Percentiles rank a stretch among this genome's conserved stretches.
phyloP scores from a whole-genome alignment of 2,329 filamentous ascomycete species.

The Ceratocystis harringtonii region DNA sequence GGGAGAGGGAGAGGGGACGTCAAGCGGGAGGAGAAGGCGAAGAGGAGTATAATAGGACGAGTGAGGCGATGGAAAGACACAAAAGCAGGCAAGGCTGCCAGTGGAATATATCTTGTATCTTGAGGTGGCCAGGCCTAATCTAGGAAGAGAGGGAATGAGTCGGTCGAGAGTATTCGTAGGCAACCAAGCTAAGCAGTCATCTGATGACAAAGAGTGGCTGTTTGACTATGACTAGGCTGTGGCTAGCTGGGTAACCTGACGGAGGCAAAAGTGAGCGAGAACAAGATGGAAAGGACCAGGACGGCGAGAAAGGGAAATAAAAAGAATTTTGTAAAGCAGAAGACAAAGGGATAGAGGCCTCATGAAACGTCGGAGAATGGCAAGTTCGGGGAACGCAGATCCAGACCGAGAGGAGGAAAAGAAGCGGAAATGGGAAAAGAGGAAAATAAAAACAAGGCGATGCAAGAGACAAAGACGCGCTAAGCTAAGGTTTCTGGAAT shows the following conservation, averaged over 20 bases:
- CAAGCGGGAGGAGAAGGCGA: neutral
- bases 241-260: slow-evolving; percentile 1
- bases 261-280: neutral
- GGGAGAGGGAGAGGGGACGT: neutral
- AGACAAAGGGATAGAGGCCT: neutral
- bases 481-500: slow-evolving; percentile 13
- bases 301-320: neutral
- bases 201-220: slow-evolving; percentile 8
- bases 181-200: slow-evolving; percentile 15
- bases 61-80: neutral
- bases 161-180: slow-evolving; percentile 10
- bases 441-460: slow-evolving; percentile 10
- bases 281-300: neutral
- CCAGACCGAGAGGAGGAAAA: neutral
- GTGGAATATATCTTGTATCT: neutral
- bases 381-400: neutral
- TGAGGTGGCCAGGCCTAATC: neutral
- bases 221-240: slow-evolving; percentile 5
- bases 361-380: slow-evolving; percentile 1
- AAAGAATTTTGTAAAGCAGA: neutral
- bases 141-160: neutral
- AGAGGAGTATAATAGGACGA: neutral
- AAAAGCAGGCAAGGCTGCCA: neutral
- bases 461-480: slow-evolving; percentile 12
- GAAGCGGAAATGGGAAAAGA: slow-evolving; percentile 2